Evolutionary conservation across 257 asterid genomes (phyloP).

Genomic region (Cordia subcordata): DNA sequence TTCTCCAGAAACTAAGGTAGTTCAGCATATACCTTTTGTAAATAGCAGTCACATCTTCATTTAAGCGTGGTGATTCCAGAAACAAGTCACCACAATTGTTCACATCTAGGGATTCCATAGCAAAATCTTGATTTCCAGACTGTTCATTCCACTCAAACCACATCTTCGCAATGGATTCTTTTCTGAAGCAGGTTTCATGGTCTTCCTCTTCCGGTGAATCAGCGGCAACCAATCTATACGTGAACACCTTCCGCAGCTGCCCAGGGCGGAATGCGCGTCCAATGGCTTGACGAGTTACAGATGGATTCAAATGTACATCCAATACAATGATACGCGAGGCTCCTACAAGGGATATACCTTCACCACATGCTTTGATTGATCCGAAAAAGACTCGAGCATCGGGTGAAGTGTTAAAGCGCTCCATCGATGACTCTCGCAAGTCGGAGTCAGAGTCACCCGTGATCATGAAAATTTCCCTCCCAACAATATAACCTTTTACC

Average conservation of each 20-base stretch:
- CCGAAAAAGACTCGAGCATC: conserved; percentile 85
- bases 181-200: conserved; percentile 39
- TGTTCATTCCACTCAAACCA: conserved; percentile 19
- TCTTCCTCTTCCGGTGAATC: conserved; percentile 74
- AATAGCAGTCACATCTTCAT: conserved; percentile 43
- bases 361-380: conserved; percentile 90
- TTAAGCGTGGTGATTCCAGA: conserved; percentile 41
- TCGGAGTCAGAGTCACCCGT: conserved; percentile 80
- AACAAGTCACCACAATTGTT: conserved; percentile 20
- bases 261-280: conserved; percentile 88
- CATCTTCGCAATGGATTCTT: conserved; percentile 18
- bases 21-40: conserved; percentile 34
- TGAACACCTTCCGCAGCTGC: conserved; percentile 54
- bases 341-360: conserved; percentile 81
- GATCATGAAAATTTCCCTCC: conserved; percentile 80
- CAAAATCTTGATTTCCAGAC: conserved; percentile 12
- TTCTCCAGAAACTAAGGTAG: no score
- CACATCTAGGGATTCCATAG: conserved; percentile 10
- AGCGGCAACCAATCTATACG: conserved; percentile 54
- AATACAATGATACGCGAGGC: conserved; percentile 66
- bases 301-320: conserved; percentile 72
- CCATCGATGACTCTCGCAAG: conserved; percentile 60
- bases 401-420: conserved; percentile 52
- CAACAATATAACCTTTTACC: conserved; percentile 53
- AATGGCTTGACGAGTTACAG: conserved; percentile 75